Base-by-base conservation (phyloP, 352 stramenopile species). In the Globisporangium megalacanthum region DNA sequence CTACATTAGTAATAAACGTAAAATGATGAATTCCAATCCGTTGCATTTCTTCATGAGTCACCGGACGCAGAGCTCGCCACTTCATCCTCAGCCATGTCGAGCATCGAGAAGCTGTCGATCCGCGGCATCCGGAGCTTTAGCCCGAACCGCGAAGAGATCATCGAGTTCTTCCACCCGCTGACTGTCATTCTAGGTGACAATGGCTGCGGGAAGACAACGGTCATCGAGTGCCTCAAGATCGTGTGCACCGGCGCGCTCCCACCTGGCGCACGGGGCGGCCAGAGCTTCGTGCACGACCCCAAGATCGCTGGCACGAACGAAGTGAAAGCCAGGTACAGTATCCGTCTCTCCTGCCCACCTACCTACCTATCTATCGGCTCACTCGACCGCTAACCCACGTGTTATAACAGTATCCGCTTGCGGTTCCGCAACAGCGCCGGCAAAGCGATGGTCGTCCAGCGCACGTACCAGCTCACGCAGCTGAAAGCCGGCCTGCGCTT, bases 221-320 rank as follows among this genome's bases (percentile, higher is more conserved):
- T 99, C 54, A 99, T 99, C 72, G 98, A 99, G 83, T 98, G 95
- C 67, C 88, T 99, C 36, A 99, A 99, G 73, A 96, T 98, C 50
- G 89, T 93, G 31, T 95, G 90, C 51, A 99, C 97, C 6, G 98
- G 97, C 19, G 77, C 82, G 10, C 62, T 99, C 0, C 97, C 98
- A 5, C 97, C 96, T 0, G 95, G 95, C 1, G 70, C 83, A 10
- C 73, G 73, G 41, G 87, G 64, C 68, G 97, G 79, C 41, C 97
- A 97, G 65, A 92, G 78, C 57, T 98, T 99, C 68, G 77, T 99
- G 31, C 96, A 99, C 70, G 97, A 99, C 77, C 96, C 96, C 4
- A 97, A 96, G 64, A 88, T 93, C 69, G 82, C 80, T 5, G 81
- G 80, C 25, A 91, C 83, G 8, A 89, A 98, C 60, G 98, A 99